phyloP scores from a whole-genome alignment of 768 basidiomycete genomes.

The Ramaria sp. region DNA sequence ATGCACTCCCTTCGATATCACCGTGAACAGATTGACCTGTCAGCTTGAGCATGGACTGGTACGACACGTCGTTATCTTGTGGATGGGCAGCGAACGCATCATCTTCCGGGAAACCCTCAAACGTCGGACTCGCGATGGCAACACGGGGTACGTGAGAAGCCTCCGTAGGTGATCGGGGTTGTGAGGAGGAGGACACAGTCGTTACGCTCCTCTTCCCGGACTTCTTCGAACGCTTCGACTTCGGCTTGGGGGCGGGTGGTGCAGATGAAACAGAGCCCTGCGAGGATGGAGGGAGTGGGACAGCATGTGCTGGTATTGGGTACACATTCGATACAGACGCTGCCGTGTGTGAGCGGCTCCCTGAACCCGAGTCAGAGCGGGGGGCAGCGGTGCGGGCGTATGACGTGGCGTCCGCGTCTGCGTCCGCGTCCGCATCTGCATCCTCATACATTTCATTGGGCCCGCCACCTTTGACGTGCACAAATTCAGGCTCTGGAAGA shows the following conservation, averaged over 20 bases:
- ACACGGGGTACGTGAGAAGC: constrained; percentile 25
- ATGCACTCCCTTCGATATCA: neutral
- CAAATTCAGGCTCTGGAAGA: constrained; percentile 4
- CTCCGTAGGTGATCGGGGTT: constrained; percentile 35
- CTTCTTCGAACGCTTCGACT: constrained; percentile 1
- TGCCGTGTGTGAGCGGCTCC: constrained; percentile 53
- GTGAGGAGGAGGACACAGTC: constrained; percentile 29
- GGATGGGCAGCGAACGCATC: neutral
- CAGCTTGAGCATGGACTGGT: neutral
- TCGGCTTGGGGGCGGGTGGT: constrained; percentile 2
- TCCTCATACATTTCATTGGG: constrained; percentile 23
- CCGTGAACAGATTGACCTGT: constrained; percentile 1
- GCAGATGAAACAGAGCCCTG: neutral
- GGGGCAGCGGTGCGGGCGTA: constrained; percentile 31
- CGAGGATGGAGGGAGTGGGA: constrained; percentile 2
- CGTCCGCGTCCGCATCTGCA: constrained; percentile 23
- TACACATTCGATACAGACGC: constrained; percentile 26
- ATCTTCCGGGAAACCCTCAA: constrained; percentile 16
- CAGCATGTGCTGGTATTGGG: constrained; percentile 14
- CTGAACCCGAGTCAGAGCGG: constrained; percentile 34
- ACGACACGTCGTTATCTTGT: constrained; percentile 1
- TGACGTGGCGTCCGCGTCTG: constrained; percentile 48
- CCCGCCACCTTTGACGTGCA: constrained; percentile 10
- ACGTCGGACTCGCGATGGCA: constrained; percentile 24
- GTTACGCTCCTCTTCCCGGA: constrained; percentile 20